phyloP scores from a whole-genome alignment of 2,329 filamentous ascomycete species.

The Trichoderma cornu-damae region DNA sequence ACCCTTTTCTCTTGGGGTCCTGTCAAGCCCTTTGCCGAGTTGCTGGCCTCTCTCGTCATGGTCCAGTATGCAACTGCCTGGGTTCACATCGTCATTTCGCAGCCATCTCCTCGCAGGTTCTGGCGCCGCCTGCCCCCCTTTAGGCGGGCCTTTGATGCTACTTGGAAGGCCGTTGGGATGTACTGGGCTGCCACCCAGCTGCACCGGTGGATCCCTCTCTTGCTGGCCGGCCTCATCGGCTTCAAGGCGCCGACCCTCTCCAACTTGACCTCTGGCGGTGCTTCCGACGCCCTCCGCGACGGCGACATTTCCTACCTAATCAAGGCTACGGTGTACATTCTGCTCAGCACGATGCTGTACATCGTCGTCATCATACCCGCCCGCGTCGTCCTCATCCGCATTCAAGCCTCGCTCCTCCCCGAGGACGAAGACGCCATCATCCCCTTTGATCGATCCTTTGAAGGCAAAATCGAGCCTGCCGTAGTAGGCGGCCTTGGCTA shows the following conservation, averaged over 20 bases:
- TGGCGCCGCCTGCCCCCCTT: conserved; percentile 65
- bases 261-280: conserved; percentile 27
- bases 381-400: conserved; percentile 69
- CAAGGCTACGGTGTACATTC: conserved; percentile 43
- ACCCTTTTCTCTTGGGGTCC: conserved; percentile 40
- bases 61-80: conserved; percentile 69
- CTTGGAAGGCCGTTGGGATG: conserved; percentile 61
- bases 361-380: conserved; percentile 69
- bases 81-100: conserved; percentile 81
- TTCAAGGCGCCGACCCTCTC: conserved; percentile 37
- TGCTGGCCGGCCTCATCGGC: conserved; percentile 40
- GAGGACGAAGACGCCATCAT: conserved; percentile 79
- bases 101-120: conserved; percentile 58
- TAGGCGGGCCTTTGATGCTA: conserved; percentile 59
- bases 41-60: conserved; percentile 53
- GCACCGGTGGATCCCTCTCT: conserved; percentile 42
- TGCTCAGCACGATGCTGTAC: conserved; percentile 46
- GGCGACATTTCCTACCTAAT: conserved; percentile 27
- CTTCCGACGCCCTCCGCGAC: conserved; percentile 36
- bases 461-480: conserved; percentile 68
- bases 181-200: conserved; percentile 55
- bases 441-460: conserved; percentile 83
- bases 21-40: conserved; percentile 14
- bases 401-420: conserved; percentile 81
- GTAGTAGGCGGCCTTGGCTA: conserved; percentile 68